phyloP scores from a whole-genome alignment of 148 eudicot genomes.

The Rhododendron molle region DNA sequence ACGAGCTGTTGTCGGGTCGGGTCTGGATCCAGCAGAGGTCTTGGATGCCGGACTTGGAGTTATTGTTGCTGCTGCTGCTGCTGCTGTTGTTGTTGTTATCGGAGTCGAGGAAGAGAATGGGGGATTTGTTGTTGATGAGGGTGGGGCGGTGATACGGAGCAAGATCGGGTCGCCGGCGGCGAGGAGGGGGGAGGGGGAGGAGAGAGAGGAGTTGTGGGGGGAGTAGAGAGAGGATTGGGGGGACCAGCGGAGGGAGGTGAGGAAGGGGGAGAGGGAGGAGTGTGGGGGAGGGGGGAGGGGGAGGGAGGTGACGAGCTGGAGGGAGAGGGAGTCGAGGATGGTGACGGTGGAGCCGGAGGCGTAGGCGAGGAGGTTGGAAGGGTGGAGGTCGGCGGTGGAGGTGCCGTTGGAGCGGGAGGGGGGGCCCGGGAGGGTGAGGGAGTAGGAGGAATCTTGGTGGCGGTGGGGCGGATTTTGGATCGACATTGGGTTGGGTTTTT shows the following conservation, averaged over 20 bases:
- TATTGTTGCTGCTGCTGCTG: no score
- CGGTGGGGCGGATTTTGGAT: constrained; percentile 7
- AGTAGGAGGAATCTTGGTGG: constrained; percentile 12
- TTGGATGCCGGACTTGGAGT: constrained; percentile 60
- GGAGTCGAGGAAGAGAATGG: constrained; percentile 43
- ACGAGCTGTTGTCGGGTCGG: constrained; percentile 34
- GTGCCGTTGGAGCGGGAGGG: constrained; percentile 74
- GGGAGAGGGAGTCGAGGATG: constrained; percentile 67
- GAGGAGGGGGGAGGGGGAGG: constrained; percentile 53
- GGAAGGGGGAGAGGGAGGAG: constrained; percentile 63
- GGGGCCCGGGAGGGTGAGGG: constrained; percentile 80
- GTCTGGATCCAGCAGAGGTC: constrained; percentile 87
- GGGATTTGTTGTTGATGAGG: constrained; percentile 33
- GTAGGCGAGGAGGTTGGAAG: constrained; percentile 83
- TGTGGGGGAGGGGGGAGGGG: constrained; percentile 77
- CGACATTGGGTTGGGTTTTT: constrained; percentile 5
- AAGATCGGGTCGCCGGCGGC: constrained; percentile 88
- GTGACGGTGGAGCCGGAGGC: constrained; percentile 78
- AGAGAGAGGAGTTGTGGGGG: constrained; percentile 21
- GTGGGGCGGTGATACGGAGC: no score
- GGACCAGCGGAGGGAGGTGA: constrained; percentile 82
- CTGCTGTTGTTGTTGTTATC: not conserved
- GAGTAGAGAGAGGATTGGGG: constrained; percentile 49
- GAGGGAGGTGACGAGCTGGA: constrained; percentile 66
- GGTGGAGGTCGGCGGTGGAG: constrained; percentile 62